Conservation (phyloP, 495 filamentous ascomycete species). For the Tuber calosporum region DNA sequence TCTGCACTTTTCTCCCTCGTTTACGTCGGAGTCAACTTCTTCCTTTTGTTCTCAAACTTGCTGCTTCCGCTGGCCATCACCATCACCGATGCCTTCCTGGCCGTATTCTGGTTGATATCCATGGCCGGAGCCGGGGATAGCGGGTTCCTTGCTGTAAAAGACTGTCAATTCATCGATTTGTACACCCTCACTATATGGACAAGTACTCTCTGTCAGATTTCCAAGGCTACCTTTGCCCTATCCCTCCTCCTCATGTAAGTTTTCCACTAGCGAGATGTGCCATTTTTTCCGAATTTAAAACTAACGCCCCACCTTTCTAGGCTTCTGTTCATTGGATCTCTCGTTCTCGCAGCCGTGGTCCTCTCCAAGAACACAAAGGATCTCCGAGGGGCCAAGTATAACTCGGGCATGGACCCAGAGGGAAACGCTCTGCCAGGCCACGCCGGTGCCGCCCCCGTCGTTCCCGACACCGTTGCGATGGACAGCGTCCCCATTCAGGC, state of each 20-base stretch:
- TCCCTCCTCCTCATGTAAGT: constrained; percentile 34
- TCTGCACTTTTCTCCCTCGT: constrained; percentile 25
- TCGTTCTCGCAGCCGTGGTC: constrained; percentile 29
- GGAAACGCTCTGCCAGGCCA: constrained; percentile 8
- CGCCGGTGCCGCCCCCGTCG: neutral
- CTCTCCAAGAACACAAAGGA: constrained; percentile 35
- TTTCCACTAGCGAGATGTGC: neutral
- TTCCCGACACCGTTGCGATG: neutral
- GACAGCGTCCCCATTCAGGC: neutral
- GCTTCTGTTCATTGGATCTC: constrained; percentile 37
- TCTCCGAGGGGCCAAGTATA: constrained; percentile 32
- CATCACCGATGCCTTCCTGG: constrained; percentile 31
- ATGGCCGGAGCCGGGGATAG: constrained; percentile 26
- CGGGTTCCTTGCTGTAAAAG: neutral
- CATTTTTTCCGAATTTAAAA: neutral
- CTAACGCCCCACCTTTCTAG: constrained; percentile 6
- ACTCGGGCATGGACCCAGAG: constrained; percentile 17
- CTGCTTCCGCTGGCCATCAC: constrained; percentile 35
- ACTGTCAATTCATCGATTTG: constrained; percentile 4
- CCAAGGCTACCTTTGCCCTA: constrained; percentile 27
- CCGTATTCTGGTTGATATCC: constrained; percentile 32
- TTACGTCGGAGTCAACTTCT: constrained; percentile 25
- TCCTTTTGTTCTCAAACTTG: constrained; percentile 29
- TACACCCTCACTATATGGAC: neutral
- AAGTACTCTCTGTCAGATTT: constrained; percentile 2